Percentiles rank a stretch among this genome's conserved stretches.
Conservation (phyloP, 176 grass and related monocot species). For the Coix lacrymajobi region DNA sequence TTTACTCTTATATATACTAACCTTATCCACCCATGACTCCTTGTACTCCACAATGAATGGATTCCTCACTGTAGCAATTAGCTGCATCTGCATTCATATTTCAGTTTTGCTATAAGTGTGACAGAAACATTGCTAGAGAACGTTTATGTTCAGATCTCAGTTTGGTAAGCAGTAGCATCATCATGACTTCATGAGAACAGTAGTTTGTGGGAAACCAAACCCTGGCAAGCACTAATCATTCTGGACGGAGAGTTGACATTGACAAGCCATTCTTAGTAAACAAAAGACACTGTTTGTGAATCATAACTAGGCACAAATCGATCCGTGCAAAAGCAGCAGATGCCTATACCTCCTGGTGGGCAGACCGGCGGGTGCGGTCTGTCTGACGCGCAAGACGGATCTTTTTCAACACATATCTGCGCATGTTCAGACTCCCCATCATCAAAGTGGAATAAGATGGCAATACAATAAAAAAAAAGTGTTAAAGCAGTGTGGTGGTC, state of each 20-base stretch:
- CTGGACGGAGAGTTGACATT: conserved; percentile 14
- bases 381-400: conserved; percentile 79
- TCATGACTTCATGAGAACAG: background rate
- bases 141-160: conserved; percentile 8
- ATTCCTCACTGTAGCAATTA: conserved; percentile 78
- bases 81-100: conserved; percentile 59
- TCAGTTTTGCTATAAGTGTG: conserved; percentile 13
- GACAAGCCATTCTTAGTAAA: conserved; percentile 1
- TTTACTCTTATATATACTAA: conserved; percentile 12
- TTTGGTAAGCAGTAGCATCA: background rate
- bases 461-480: background rate
- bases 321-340: conserved; percentile 7
- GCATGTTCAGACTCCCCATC: conserved; percentile 11
- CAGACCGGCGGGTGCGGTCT: conserved; percentile 76
- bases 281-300: conserved; percentile 12
- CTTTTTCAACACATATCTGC: conserved; percentile 90
- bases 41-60: conserved; percentile 93
- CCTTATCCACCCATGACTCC: conserved; percentile 97
- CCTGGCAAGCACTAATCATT: conserved; percentile 24
- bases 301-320: conserved; percentile 11
- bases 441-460: conserved; percentile 6
- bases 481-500: conserved; percentile 5
- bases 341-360: conserved; percentile 80
- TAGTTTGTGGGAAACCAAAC: conserved; percentile 8
- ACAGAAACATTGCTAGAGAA: background rate